These are phyloP conservation scores for Cyberlindnera euphorbiae DNA, from an alignment of 805 yeast genomes.

Conservation along the genomic window DNA sequence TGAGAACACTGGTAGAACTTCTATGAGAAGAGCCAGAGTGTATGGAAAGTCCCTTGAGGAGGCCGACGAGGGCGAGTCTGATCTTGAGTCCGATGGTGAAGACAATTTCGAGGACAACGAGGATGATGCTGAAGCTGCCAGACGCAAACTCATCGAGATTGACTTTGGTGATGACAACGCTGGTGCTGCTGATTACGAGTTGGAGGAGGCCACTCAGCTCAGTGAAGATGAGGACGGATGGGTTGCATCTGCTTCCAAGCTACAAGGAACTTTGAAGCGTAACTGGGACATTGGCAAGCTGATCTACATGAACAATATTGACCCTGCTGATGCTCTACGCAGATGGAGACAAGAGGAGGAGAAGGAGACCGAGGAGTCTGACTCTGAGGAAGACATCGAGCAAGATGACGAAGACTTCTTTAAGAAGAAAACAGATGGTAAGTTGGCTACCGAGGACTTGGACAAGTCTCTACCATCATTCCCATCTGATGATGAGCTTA, in stretches of 20 bases:
- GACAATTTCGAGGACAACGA: conserved; percentile 31
- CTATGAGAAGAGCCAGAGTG: conserved; percentile 57
- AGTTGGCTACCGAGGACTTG: conserved; percentile 28
- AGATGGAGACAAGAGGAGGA: conserved; percentile 62
- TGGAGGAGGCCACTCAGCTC: conserved; percentile 52
- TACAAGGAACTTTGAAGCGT: conserved; percentile 48
- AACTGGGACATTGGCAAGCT: conserved; percentile 79
- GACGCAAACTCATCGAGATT: conserved; percentile 42
- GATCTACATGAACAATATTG: conserved; percentile 71
- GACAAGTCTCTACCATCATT: conserved; percentile 36
- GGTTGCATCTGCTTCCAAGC: conserved; percentile 51
- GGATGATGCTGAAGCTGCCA: conserved; percentile 36
- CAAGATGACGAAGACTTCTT: conserved; percentile 50
- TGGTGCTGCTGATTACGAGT: conserved; percentile 31
- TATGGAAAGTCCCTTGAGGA: conserved; percentile 49
- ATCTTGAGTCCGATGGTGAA: conserved; percentile 38
- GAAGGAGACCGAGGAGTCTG: conserved; percentile 40
- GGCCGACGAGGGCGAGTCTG: conserved; percentile 39
- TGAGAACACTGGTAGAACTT: conserved; percentile 54
- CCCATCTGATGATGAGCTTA: conserved; percentile 39
- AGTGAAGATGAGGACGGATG: conserved; percentile 37
- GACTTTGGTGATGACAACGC: conserved; percentile 35
- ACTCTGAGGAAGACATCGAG: conserved; percentile 35
- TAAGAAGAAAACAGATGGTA: conserved; percentile 42
- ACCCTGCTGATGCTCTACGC: conserved; percentile 64